These are phyloP conservation scores for Aureobasidium vineae DNA, from an alignment of 2,329 filamentous ascomycete species.

Conservation along the genomic window DNA sequence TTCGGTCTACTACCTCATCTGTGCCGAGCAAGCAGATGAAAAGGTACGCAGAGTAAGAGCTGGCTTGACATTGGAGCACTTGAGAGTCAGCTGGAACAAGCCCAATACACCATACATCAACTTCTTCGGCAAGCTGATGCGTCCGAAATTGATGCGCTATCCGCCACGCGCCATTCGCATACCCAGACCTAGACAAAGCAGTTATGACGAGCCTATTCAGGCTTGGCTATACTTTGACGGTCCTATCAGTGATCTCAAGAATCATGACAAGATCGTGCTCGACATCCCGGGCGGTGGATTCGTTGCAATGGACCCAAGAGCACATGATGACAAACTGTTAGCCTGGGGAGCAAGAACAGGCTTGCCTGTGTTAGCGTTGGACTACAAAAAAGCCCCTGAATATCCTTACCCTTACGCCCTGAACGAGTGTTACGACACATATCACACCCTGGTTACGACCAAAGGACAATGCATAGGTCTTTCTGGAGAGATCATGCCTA, in stretches of 20 bases:
- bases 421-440: conserved; percentile 85
- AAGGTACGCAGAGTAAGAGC: conserved; percentile 90
- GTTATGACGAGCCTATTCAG: conserved; percentile 77
- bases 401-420: conserved; percentile 81
- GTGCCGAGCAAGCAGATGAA: conserved; percentile 91
- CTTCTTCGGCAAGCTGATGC: conserved; percentile 67
- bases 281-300: conserved; percentile 95
- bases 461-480: conserved; percentile 74
- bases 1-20: conserved; percentile 85
- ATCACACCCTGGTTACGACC: conserved; percentile 68
- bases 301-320: conserved; percentile 93
- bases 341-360: conserved; percentile 88
- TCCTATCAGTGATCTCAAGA: conserved; percentile 70
- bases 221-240: conserved; percentile 97
- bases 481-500: conserved; percentile 63
- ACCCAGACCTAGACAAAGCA: conserved; percentile 71
- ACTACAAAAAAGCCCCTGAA: conserved; percentile 86
- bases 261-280: conserved; percentile 74
- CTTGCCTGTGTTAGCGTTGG: conserved; percentile 83
- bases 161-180: conserved; percentile 81
- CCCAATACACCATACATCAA: conserved; percentile 80
- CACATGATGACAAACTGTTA: conserved; percentile 89
- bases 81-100: conserved; percentile 95
- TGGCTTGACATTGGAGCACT: conserved; percentile 82
- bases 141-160: conserved; percentile 68